Conservation (phyloP, 1,139 yeast species). For the Kluyveromyces sp. region DNA sequence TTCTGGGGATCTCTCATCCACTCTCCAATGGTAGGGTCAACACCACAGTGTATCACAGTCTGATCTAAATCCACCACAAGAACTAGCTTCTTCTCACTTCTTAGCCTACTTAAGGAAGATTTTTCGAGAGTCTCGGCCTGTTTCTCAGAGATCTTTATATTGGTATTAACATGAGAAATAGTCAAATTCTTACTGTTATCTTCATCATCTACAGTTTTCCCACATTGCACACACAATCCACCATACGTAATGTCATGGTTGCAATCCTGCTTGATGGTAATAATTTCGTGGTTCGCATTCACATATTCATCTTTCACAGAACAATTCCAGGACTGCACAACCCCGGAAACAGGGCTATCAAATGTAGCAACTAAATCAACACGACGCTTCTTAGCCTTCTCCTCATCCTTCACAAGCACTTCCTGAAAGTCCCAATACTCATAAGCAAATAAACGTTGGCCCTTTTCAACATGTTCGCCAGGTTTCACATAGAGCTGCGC, state of each 20-base stretch:
- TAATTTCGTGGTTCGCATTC: constrained; percentile 42
- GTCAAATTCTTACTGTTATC: constrained; percentile 28
- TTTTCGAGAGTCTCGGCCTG: constrained; percentile 86
- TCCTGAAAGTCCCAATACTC: constrained; percentile 31
- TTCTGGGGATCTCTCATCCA: constrained; percentile 86
- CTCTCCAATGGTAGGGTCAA: constrained; percentile 93
- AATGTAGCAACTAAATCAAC: constrained; percentile 63
- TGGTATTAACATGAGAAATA: constrained; percentile 87
- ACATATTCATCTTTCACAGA: constrained; percentile 53
- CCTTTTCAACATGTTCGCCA: constrained; percentile 24
- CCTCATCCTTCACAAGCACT: constrained; percentile 18
- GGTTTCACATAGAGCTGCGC: constrained; percentile 24
- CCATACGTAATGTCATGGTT: constrained; percentile 93
- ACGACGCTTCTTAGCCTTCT: constrained; percentile 29
- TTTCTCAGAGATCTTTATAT: constrained; percentile 69
- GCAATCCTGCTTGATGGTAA: constrained; percentile 71
- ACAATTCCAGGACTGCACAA: constrained; percentile 44
- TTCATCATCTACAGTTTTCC: constrained; percentile 73
- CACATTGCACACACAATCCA: constrained; percentile 92
- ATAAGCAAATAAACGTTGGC: constrained; percentile 28
- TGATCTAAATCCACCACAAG: constrained; percentile 95
- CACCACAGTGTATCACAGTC: constrained; percentile 96
- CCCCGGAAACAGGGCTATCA: constrained; percentile 80
- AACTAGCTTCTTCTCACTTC: constrained; percentile 61
- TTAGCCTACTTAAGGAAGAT: constrained; percentile 52